These are phyloP conservation scores for Sporobolomyces roseus DNA, from an alignment of 768 basidiomycete genomes.

Conservation along the genomic window DNA sequence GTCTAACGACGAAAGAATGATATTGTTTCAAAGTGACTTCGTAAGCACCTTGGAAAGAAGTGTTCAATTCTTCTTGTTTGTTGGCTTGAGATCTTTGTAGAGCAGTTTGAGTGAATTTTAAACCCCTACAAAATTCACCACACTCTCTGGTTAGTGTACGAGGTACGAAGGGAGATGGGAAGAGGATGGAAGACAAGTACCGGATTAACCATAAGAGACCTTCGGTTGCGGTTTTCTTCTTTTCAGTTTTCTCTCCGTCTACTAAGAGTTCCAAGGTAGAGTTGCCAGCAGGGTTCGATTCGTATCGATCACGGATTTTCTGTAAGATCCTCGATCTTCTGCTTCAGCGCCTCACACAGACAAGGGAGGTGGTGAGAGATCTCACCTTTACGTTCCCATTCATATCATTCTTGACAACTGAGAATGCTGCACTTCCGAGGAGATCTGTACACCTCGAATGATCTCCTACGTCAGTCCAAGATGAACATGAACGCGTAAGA, in stretches of 20 bases:
- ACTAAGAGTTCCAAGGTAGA: constrained; percentile 85
- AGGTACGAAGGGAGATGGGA: no score
- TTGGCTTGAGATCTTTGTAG: constrained; percentile 69
- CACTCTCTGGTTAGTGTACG: no score
- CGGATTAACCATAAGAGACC: constrained; percentile 86
- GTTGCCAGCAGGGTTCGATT: constrained; percentile 57
- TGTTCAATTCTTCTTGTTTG: constrained; percentile 62
- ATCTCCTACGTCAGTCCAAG: not conserved
- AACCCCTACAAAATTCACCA: constrained; percentile 67
- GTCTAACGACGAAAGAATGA: constrained; percentile 70
- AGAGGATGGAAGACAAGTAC: no score
- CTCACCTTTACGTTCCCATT: constrained; percentile 83
- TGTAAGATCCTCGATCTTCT: constrained; percentile 49
- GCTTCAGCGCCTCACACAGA: no score
- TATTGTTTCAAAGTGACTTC: constrained; percentile 73
- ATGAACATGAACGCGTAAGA: not conserved
- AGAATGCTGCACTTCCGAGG: constrained; percentile 78
- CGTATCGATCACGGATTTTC: constrained; percentile 86
- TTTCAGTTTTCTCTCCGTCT: constrained; percentile 73
- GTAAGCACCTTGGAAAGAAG: constrained; percentile 76
- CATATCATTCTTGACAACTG: constrained; percentile 76
- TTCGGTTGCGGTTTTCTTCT: constrained; percentile 82
- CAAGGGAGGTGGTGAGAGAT: constrained; percentile 39
- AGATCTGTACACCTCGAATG: constrained; percentile 58
- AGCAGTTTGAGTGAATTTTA: constrained; percentile 80